These are phyloP conservation scores for Plasmodium billcollinsi DNA, from an alignment of 169 alveolate species.

Conservation along the genomic window DNA sequence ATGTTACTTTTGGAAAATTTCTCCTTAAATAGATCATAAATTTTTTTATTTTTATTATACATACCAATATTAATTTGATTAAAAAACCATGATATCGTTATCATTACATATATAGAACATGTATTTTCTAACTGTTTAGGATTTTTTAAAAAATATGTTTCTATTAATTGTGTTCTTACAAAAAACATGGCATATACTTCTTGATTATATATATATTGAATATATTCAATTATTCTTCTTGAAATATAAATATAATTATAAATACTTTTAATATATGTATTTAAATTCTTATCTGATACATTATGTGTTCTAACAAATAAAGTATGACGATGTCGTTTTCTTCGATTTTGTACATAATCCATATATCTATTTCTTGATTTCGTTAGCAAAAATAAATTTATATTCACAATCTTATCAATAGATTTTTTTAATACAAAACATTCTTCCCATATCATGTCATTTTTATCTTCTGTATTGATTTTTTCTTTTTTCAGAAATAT, in stretches of 20 bases:
- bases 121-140: neutral
- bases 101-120: constrained; percentile 30
- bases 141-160: constrained; percentile 26
- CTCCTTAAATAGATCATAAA: constrained; percentile 5
- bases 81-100: constrained; percentile 62
- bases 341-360: neutral
- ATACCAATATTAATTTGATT: constrained; percentile 53
- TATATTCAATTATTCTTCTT: neutral
- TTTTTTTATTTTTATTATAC: constrained; percentile 26
- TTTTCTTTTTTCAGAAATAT: neutral
- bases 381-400: neutral
- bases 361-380: neutral
- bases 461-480: neutral
- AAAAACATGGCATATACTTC: neutral
- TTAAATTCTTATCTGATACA: neutral
- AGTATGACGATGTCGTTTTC: neutral
- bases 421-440: neutral
- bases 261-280: constrained; percentile 1
- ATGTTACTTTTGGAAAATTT: constrained; percentile 33
- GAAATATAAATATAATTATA: neutral
- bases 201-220: constrained; percentile 10
- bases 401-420: neutral
- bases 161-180: constrained; percentile 2
- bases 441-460: neutral
- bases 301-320: neutral